phyloP scores from a whole-genome alignment of 805 yeast species.

The Saturnispora hagleri region DNA sequence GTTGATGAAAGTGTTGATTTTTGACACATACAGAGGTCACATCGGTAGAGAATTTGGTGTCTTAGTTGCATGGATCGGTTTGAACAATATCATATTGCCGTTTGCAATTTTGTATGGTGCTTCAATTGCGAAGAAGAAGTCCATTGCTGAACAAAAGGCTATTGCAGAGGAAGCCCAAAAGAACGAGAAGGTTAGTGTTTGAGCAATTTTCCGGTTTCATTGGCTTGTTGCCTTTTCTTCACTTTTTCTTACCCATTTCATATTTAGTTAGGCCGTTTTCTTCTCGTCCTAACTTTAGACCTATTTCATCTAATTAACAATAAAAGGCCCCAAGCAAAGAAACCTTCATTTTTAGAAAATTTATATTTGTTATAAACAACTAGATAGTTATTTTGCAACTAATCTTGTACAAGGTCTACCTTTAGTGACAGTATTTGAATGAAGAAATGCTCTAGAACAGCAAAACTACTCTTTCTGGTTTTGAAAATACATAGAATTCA shows the following conservation, averaged over 20 bases:
- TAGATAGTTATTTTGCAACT: not conserved
- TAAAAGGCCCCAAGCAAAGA: not conserved
- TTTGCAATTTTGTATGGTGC: conserved; percentile 29
- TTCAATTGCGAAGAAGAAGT: conserved; percentile 9
- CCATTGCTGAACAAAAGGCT: conserved; percentile 9
- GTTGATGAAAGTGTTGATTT: conserved; percentile 48
- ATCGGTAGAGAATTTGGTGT: conserved; percentile 20
- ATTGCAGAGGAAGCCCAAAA: not conserved
- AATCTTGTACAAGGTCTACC: no score
- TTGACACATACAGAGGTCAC: conserved; percentile 45
- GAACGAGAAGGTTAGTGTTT: not conserved
- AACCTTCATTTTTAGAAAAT: not conserved
- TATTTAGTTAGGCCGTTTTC: not conserved
- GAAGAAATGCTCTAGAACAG: not conserved
- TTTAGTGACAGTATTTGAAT: not conserved
- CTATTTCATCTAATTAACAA: no score
- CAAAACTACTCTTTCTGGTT: not conserved
- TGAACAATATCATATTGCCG: conserved; percentile 29
- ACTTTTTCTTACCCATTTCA: not conserved
- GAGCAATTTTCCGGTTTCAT: not conserved
- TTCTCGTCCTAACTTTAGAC: not conserved
- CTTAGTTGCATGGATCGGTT: conserved; percentile 17
- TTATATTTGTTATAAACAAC: not conserved
- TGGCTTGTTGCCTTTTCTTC: not conserved
- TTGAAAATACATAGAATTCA: not conserved